Percentiles rank a stretch among this genome's conserved stretches.
These are phyloP conservation scores for Leccinum variicolor DNA, from an alignment of 768 basidiomycete genomes.

Conservation along the genomic window DNA sequence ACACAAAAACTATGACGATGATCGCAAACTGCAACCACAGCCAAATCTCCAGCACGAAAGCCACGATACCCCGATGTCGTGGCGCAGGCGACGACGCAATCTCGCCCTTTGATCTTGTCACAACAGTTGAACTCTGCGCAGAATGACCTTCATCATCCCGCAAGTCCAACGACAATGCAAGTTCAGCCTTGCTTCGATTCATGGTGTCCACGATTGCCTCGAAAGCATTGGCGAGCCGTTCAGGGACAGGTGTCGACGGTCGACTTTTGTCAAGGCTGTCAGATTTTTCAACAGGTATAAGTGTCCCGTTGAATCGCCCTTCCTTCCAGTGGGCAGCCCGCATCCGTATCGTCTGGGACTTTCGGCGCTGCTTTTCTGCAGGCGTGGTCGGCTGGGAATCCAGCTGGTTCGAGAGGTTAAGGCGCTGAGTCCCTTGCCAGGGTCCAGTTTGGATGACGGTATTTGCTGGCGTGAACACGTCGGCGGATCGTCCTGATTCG, in stretches of 20 bases:
- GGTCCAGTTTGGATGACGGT: conserved; percentile 4
- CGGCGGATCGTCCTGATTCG: neutral
- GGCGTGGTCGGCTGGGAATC: conserved; percentile 14
- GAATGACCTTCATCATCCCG: conserved; percentile 7
- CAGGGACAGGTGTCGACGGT: conserved; percentile 35
- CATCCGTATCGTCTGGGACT: conserved; percentile 51
- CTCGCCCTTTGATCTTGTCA: conserved; percentile 2
- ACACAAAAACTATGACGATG: conserved; percentile 74
- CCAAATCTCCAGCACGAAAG: conserved; percentile 71
- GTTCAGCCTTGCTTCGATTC: conserved; percentile 19
- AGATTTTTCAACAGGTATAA: conserved; percentile 19
- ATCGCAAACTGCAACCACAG: conserved; percentile 79
- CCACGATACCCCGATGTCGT: conserved; percentile 34
- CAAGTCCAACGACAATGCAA: conserved; percentile 6
- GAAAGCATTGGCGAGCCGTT: conserved; percentile 41
- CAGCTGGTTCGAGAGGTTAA: conserved; percentile 25
- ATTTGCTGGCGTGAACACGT: conserved; percentile 3
- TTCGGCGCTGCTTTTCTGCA: conserved; percentile 30
- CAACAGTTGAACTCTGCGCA: neutral
- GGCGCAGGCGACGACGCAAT: conserved; percentile 14
- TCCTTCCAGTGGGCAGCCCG: conserved; percentile 60
- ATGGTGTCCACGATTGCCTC: conserved; percentile 46
- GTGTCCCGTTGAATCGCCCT: conserved; percentile 45
- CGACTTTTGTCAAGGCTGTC: conserved; percentile 17
- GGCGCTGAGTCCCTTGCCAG: conserved; percentile 10